A percentile compares a stretch with the other conserved stretches of the same genome.
phyloP scores from a whole-genome alignment of 2,329 filamentous ascomycete species.

The Fusarium ambrosium region DNA sequence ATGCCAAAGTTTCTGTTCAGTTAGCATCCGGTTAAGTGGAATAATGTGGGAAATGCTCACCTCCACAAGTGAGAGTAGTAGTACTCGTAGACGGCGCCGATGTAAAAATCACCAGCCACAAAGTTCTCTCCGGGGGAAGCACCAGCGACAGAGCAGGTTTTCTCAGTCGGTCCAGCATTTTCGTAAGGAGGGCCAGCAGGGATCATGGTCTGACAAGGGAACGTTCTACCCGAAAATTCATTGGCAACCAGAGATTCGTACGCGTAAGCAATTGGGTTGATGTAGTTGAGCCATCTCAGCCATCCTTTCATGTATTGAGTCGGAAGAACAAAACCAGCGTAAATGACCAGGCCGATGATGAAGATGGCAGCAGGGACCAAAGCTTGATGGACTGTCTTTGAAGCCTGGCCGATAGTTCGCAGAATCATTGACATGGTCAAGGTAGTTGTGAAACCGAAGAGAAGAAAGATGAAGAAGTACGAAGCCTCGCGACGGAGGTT shows the following conservation, averaged over 20 bases:
- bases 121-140: conserved; percentile 17
- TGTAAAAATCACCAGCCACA: conserved; percentile 32
- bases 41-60: background rate
- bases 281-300: conserved; percentile 72
- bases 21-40: background rate
- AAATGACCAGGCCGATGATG: conserved; percentile 51
- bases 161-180: background rate
- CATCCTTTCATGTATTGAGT: conserved; percentile 18
- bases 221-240: conserved; percentile 29
- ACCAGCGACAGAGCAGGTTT: conserved; percentile 27
- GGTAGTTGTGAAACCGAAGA: conserved; percentile 65
- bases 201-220: conserved; percentile 12
- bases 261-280: conserved; percentile 72
- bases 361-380: conserved; percentile 37
- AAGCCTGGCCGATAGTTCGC: conserved; percentile 41
- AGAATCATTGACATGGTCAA: conserved; percentile 76
- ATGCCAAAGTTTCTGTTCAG: conserved; percentile 40
- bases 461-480: conserved; percentile 61
- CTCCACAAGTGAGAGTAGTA: conserved; percentile 68
- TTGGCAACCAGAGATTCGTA: conserved; percentile 33
- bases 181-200: background rate
- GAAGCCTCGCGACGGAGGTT: conserved; percentile 71
- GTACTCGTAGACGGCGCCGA: conserved; percentile 56
- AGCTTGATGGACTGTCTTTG: background rate
- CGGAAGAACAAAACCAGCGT: conserved; percentile 62